phyloP scores from a whole-genome alignment of 23 red algal species.

The Agarophyton chilense region DNA sequence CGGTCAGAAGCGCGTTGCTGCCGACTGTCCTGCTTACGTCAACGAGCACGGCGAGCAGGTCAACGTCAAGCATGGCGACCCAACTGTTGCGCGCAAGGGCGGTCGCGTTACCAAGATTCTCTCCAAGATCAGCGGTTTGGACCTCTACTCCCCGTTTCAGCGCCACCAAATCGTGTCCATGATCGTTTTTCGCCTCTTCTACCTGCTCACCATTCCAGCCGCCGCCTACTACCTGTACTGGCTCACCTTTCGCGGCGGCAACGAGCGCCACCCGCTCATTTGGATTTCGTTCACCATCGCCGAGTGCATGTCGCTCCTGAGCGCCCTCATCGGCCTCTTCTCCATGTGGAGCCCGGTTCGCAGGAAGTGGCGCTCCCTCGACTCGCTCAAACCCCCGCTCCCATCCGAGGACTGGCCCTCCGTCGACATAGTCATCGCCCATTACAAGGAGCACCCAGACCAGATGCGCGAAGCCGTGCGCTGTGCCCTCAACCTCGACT shows the following conservation, averaged over 20 bases:
- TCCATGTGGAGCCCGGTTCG: constrained; percentile 78
- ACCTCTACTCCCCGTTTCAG: constrained; percentile 76
- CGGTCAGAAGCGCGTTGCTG: constrained; percentile 42
- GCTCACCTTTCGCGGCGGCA: constrained; percentile 59
- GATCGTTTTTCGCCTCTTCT: constrained; percentile 79
- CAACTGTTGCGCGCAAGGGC: constrained; percentile 23
- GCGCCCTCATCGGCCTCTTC: constrained; percentile 73
- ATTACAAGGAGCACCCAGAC: constrained; percentile 75
- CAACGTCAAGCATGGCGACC: constrained; percentile 70
- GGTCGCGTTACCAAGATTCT: constrained; percentile 61
- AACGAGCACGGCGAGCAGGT: constrained; percentile 69
- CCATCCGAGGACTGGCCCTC: constrained; percentile 75
- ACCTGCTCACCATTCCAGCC: constrained; percentile 64
- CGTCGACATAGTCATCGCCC: constrained; percentile 66
- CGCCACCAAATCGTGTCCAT: constrained; percentile 62
- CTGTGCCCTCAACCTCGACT: constrained; percentile 57
- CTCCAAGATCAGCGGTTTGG: constrained; percentile 70
- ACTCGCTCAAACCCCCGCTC: constrained; percentile 67
- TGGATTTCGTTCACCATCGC: constrained; percentile 72
- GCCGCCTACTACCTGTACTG: constrained; percentile 79
- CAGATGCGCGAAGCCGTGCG: constrained; percentile 71
- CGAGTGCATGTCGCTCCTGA: constrained; percentile 55
- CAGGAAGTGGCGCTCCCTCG: constrained; percentile 70
- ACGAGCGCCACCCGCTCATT: constrained; percentile 26
- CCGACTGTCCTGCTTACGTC: constrained; percentile 40